Base-by-base conservation (phyloP, 495 filamentous ascomycete species). In the Jackrogersella minutella region DNA sequence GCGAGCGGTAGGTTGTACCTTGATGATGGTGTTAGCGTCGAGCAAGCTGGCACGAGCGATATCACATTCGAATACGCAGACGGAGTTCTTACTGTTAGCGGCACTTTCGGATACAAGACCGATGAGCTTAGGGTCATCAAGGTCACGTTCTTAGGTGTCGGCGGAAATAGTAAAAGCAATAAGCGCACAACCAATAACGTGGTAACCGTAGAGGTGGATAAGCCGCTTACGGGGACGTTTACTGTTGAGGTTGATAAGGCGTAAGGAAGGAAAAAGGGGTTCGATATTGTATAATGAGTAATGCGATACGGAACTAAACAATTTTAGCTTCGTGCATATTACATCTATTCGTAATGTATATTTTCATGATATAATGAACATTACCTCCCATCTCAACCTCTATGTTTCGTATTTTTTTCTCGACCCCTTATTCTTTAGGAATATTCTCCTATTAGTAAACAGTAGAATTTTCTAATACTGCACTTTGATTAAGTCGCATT, bases 11-110 rank as follows among this genome's bases (percentile, higher is more conserved):
- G 47, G 43, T 74, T 90, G 61, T 90, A 88, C 64, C 73, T 89
- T 1, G 88, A 90, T 58, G 85, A 89, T 53, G 84, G 87, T 36
- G 80, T 85, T 62, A 86, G 83, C 17, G 24, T 90, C 53, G 62
- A 80, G 43, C 87, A 85, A 70, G 44, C 69, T 0, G 66, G 55
- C 3, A 85, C 79, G 2, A 82, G 81, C 5, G 68, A 80, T 13
- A 77, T 90, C 13, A 64, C 74, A 28, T 88, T 91, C 73, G 58
- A 77, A 16, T 91, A 86, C 63, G 70, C 72, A 13, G 54, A 78
- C 11, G 84, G 83, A 19, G 73, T 75, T 26, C 76, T 91, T 16
- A 76, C 47, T 0, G 77, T 86, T 53, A 76, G 75, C 36, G 87
- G 88, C 76, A 76, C 74, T 3, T 90, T 86, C 60, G 83, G 79